Evolutionary conservation across 2,329 filamentous ascomycete genomes (phyloP), one percentile per base, ranked within the genome.

Genomic region (Scytalidium lignicola): DNA sequence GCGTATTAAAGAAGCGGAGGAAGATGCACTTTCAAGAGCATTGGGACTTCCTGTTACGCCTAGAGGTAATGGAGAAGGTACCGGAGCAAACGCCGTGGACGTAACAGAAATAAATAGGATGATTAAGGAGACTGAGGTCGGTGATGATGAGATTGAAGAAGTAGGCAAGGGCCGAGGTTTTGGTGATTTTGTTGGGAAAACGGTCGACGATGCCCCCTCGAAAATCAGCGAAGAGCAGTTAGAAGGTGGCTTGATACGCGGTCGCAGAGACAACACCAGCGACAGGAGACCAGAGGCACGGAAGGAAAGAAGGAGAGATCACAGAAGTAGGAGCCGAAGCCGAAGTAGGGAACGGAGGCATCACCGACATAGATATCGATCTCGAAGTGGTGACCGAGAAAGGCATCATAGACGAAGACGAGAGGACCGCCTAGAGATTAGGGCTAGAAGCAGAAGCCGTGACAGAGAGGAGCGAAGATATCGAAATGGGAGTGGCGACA

Each of bases 1-100:
- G 58, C 83, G 78, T 58, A 78, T 96, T 64, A 96, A 96, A 63
- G 88, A 96, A 66, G 89, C 87, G 0, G 93, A 99, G 62, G 88
- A 96, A 64, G 92, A 96, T 66, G 93, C 91, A 1, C 85, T 97
- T 65, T 84, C 90, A 2, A 78, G 75, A 41, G 91, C 91, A 0
- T 72, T 99, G 47, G 93, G 93, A 0, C 71, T 96, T 23, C 90
- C 89, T 0, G 76, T 86, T 1, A 79, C 85, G 1, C 70, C 75
- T 6, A 75, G 80, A 46, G n/a, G n/a, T 13, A 59, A 69, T 49
- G 60, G 54, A 21, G 78, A 80, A 44, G 72, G 73, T 1, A 79
- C 77, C 1, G 79, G 76, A 3, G 76, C 78, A 2, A 95, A 93
- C 65, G 80, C 87, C 0, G 67, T 95, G 10, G 85, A 82, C 39